A percentile compares a stretch with the other conserved stretches of the same genome.
Conservation (phyloP, 257 asterid species). For the Lycium barbarum region DNA sequence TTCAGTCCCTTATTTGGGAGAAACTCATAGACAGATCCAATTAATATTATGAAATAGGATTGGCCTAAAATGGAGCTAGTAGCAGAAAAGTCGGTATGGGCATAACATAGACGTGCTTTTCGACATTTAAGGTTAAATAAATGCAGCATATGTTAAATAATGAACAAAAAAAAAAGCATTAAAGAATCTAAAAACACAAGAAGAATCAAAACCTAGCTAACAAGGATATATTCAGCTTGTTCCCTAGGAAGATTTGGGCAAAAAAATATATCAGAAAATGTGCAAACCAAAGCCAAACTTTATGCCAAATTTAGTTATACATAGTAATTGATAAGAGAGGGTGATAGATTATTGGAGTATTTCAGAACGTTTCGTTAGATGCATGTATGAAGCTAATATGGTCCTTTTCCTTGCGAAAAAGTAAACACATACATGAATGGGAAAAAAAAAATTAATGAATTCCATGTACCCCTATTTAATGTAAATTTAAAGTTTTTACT, state of each 20-base stretch:
- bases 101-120: background rate
- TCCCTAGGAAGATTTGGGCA: background rate
- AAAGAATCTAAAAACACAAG: background rate
- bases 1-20: background rate
- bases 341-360: background rate
- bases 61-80: slow-evolving; percentile 1
- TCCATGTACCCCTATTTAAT: background rate
- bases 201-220: background rate
- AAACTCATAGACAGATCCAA: background rate
- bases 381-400: background rate
- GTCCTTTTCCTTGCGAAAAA: background rate
- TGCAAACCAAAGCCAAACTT: background rate
- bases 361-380: too few species aligned
- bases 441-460: background rate
- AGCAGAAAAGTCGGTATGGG: background rate
- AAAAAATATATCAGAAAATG: background rate
- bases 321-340: background rate
- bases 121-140: background rate
- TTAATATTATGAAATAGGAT: background rate
- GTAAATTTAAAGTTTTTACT: too few species aligned
- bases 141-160: background rate
- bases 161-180: background rate
- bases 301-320: background rate
- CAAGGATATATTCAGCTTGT: background rate
- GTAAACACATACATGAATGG: slow-evolving; percentile 14